Percentiles rank a stretch among this genome's conserved stretches.
Conservation (phyloP, 768 basidiomycete genomes). For the Amanita subjunquillea region DNA sequence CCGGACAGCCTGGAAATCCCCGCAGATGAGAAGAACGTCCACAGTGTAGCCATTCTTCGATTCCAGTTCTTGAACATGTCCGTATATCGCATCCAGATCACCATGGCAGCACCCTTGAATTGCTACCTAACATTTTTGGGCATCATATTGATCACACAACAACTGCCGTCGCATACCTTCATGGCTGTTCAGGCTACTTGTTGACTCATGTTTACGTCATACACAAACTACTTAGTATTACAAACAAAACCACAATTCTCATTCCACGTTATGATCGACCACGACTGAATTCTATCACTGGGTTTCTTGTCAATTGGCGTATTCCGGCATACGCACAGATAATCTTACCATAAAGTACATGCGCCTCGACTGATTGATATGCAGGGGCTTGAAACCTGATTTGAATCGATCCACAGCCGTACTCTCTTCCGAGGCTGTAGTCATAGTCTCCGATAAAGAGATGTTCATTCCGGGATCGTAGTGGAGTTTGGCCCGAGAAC, state of each 20-base stretch:
- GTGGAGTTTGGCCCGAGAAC: conserved; percentile 72
- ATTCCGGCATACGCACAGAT: neutral
- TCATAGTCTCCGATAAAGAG: conserved; percentile 52
- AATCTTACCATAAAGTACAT: conserved; percentile 53
- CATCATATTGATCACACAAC: neutral
- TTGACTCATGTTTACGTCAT: neutral
- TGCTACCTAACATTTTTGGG: conserved; percentile 48
- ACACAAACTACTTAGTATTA: too few relatives aligned
- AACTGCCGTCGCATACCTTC: neutral
- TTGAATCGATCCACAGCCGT: conserved; percentile 35
- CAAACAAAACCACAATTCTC: too few relatives aligned
- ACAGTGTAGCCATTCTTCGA: conserved; percentile 51
- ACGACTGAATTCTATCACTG: too few relatives aligned
- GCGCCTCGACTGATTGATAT: conserved; percentile 36
- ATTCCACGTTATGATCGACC: too few relatives aligned
- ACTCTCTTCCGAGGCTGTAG: conserved; percentile 32
- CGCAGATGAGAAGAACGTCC: conserved; percentile 85
- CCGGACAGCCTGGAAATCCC: conserved; percentile 91
- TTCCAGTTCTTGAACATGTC: conserved; percentile 56
- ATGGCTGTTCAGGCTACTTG: neutral
- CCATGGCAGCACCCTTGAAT: conserved; percentile 96
- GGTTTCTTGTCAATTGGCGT: neutral
- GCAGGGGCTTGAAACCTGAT: conserved; percentile 44
- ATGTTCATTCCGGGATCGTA: conserved; percentile 54
- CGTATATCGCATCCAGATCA: conserved; percentile 80